Conservation (phyloP, 169 alveolate species). For the Cystoisospora suis region DNA sequence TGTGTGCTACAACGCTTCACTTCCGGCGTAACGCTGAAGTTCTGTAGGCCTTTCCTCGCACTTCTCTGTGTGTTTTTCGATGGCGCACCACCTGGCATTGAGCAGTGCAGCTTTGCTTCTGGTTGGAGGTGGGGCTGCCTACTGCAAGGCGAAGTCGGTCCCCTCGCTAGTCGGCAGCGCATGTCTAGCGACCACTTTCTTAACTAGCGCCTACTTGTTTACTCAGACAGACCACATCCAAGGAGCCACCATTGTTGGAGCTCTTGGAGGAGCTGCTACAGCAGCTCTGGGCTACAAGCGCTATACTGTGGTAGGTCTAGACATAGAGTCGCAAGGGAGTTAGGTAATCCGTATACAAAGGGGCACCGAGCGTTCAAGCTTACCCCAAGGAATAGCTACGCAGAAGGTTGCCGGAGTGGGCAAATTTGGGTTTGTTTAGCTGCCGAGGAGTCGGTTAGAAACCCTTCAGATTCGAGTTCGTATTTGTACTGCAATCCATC, state of each 20-base stretch:
- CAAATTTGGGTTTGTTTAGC: no score
- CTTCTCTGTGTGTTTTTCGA: no score
- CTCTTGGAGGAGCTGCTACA: constrained; percentile 14
- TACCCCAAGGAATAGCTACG: no score
- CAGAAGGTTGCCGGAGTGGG: no score
- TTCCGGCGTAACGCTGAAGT: no score
- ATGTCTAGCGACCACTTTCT: background rate
- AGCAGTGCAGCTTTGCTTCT: constrained; percentile 13
- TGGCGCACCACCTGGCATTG: constrained; percentile 11
- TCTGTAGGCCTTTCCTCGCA: no score
- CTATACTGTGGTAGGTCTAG: background rate
- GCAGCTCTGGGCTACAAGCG: background rate
- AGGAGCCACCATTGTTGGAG: background rate
- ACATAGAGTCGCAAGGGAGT: background rate
- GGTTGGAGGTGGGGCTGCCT: constrained; percentile 15
- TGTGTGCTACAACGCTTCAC: no score
- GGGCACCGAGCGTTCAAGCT: no score
- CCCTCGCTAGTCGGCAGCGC: constrained; percentile 29
- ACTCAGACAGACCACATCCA: constrained; percentile 21
- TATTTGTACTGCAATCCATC: no score
- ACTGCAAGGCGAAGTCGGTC: background rate
- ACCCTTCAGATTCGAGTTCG: no score
- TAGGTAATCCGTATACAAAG: no score
- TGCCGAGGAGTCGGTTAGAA: no score
- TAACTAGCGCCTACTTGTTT: constrained; percentile 1